Evolutionary conservation across 306 rosid species (phyloP), one percentile per base, ranked within the genome.

Genomic region (Clitoria ternatea): DNA sequence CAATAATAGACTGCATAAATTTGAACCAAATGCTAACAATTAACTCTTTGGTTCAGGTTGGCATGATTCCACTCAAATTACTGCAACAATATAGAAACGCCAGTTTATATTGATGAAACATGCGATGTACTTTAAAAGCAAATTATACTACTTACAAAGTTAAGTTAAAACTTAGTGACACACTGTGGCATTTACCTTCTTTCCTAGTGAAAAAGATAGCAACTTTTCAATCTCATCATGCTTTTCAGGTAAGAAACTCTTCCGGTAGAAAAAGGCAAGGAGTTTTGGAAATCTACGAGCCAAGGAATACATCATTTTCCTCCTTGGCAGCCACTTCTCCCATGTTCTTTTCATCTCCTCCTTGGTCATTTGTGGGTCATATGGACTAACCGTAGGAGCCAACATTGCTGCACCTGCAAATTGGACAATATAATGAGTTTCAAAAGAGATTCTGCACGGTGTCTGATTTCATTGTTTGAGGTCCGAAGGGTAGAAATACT

Each of bases 301-400:
- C 75, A 91, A 73, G 66, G 84, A 80, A 77, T 71, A 87, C 83
- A 83, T 77, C 67, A 83, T 45, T 65, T 82, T 89, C 82, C 96
- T 87, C 80, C 87, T 82, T 20, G 85, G 79, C 75, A 76, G 52
- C 97, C 99, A 94, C 59, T 77, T 92, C 77, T 86, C 91, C 97
- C 97, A 94, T 42, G 88, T 86, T 72, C 87, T 79, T 85, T 73
- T 84, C 81, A 65, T 80, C 83, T 91, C 99, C 62, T 87, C 96
- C 75, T 85, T 89, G 61, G 82, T 81, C 97, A 94, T 89, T 82
- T 69, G 74, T 10, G 77, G 78, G 6, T 89, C 92, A 57, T 87
- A 94, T 30, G 99, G 99, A 77, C 87, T 94, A 70, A 85, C 64
- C 86, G 86, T 83, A 35, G 99, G 96, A 78, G 92, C 90, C 56